A percentile compares a stretch with the other conserved stretches of the same genome.
Evolutionary conservation across 306 rosid species (phyloP).

Genomic region (Geum urbanum): DNA sequence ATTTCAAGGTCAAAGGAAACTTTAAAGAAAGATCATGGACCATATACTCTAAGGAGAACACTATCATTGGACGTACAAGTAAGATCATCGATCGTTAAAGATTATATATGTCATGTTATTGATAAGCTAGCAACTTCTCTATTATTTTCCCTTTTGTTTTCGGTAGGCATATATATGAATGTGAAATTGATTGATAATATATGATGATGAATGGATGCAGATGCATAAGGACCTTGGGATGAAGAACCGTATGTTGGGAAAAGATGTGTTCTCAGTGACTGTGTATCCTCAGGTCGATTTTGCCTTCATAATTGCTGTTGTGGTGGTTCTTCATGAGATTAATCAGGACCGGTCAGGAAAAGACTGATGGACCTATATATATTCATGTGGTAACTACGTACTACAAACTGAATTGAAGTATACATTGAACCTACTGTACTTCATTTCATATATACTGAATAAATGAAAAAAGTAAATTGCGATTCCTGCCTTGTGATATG

Average conservation of each 20-base stretch:
- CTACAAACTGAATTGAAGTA: too few relatives aligned
- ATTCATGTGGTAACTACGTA: too few relatives aligned
- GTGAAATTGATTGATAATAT: neutral
- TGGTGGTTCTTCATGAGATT: slow-evolving; percentile 38
- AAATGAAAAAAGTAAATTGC: too few relatives aligned
- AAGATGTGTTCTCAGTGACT: slow-evolving; percentile 33
- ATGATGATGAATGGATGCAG: slow-evolving; percentile 9
- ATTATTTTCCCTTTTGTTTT: too few relatives aligned
- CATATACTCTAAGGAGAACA: slow-evolving; percentile 16
- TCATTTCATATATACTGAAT: too few relatives aligned
- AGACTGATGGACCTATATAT: slow-evolving; percentile 8
- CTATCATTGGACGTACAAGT: slow-evolving; percentile 35
- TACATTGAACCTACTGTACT: too few relatives aligned
- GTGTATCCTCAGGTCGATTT: slow-evolving; percentile 35
- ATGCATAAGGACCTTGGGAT: slow-evolving; percentile 35
- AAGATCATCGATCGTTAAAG: neutral
- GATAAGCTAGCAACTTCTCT: too few relatives aligned
- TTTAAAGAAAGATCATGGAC: slow-evolving; percentile 37
- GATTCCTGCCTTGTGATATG: too few relatives aligned
- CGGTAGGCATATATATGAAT: too few relatives aligned
- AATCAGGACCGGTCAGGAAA: slow-evolving; percentile 30
- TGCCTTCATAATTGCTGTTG: slow-evolving; percentile 35
- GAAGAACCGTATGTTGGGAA: slow-evolving; percentile 23
- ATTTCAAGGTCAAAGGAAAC: slow-evolving; percentile 44
- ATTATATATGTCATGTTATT: neutral